A percentile compares a stretch with the other conserved stretches of the same genome.
phyloP scores from a whole-genome alignment of 2,329 filamentous ascomycete species.

The Neospermospora avenae region DNA sequence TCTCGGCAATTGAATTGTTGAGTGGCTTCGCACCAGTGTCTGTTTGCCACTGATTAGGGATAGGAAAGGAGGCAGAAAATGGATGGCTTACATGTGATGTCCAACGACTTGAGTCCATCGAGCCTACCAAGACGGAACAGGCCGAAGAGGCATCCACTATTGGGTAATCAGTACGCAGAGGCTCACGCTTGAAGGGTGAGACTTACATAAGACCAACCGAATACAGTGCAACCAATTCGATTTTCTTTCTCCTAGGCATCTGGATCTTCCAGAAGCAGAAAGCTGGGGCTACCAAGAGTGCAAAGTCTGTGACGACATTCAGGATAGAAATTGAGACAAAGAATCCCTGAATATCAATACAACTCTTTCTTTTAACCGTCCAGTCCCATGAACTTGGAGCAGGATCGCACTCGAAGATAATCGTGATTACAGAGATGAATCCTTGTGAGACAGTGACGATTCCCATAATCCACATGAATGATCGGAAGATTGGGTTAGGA shows the following conservation, averaged over 20 bases:
- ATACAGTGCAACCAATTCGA: conserved; percentile 5
- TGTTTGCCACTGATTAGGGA: neutral
- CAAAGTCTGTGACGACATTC: conserved; percentile 10
- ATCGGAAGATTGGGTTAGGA: neutral
- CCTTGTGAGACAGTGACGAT: conserved; percentile 1
- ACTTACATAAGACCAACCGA: conserved; percentile 12
- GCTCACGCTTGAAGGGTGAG: neutral
- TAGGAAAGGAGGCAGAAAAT: neutral
- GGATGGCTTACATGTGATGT: conserved; percentile 13
- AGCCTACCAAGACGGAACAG: conserved; percentile 10
- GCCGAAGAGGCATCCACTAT: conserved; percentile 8
- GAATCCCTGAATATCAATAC: conserved; percentile 15
- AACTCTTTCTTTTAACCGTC: neutral
- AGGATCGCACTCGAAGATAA: conserved; percentile 11
- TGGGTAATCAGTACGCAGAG: neutral
- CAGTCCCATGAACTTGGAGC: conserved; percentile 9
- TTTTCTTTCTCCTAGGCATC: neutral
- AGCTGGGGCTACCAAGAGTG: conserved; percentile 5
- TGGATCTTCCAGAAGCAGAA: conserved; percentile 2
- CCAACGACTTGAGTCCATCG: conserved; percentile 3
- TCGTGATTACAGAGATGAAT: conserved; percentile 4
- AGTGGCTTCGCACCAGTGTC: conserved; percentile 8
- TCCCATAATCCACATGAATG: neutral
- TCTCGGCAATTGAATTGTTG: conserved; percentile 12
- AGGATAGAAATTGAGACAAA: conserved; percentile 6